phyloP scores from a whole-genome alignment of 495 filamentous ascomycete species.

The Aspergillus sparsus region DNA sequence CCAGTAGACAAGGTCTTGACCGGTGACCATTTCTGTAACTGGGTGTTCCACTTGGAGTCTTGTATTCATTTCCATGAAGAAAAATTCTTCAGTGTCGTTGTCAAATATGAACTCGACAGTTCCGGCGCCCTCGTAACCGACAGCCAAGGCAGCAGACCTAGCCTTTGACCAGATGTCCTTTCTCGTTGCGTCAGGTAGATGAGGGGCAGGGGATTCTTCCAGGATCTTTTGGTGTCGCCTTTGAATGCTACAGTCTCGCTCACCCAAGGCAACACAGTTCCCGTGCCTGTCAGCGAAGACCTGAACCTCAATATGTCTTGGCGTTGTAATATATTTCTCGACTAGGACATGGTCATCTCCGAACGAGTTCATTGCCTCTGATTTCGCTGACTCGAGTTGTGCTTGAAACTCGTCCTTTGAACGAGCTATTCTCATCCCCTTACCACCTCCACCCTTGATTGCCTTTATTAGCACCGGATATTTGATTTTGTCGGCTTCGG shows the following conservation, averaged over 20 bases:
- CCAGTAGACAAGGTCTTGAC: conserved; percentile 93
- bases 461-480: conserved; percentile 97
- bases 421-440: conserved; percentile 95
- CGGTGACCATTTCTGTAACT: conserved; percentile 95
- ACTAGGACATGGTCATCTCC: conserved; percentile 96
- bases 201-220: conserved; percentile 92
- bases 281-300: conserved; percentile 92
- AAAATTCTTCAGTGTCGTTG: conserved; percentile 89
- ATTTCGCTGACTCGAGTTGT: conserved; percentile 83
- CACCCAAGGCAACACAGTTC: conserved; percentile 80
- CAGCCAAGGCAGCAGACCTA: conserved; percentile 81
- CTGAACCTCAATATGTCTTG: conserved; percentile 96
- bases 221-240: conserved; percentile 94
- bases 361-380: conserved; percentile 87
- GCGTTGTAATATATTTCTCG: conserved; percentile 93
- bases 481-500: conserved; percentile 75
- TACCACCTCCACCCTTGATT: conserved; percentile 93
- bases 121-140: conserved; percentile 92
- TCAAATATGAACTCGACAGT: conserved; percentile 99
- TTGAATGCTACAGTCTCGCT: conserved; percentile 86
- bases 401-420: conserved; percentile 74
- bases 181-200: conserved; percentile 74
- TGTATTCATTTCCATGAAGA: conserved; percentile 99
- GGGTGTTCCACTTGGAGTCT: conserved; percentile 96
- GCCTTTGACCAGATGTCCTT: conserved; percentile 95